Evolutionary conservation across 2,329 filamentous ascomycete species (phyloP).

Genomic region (Beauveria medogensis): DNA sequence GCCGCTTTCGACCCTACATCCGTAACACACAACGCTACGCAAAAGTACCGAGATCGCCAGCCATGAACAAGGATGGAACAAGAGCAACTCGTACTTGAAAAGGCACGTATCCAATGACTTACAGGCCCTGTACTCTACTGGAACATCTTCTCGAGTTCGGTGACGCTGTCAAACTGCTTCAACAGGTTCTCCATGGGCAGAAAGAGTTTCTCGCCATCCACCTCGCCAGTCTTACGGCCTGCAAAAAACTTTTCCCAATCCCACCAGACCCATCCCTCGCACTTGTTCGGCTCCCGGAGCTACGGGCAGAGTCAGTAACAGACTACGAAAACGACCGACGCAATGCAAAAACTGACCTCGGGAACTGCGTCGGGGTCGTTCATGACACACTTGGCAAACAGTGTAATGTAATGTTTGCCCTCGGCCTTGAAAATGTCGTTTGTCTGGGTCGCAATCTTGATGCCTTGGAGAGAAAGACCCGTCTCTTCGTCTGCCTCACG

Average conservation of each 20-base stretch:
- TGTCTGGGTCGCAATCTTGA: slow-evolving; percentile 51
- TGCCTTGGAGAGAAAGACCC: slow-evolving; percentile 44
- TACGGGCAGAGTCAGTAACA: background rate
- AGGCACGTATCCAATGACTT: too few species aligned
- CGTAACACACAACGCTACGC: too few species aligned
- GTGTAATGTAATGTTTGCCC: slow-evolving; percentile 66
- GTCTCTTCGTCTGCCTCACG: slow-evolving; percentile 68
- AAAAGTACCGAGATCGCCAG: too few species aligned
- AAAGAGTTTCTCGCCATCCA: slow-evolving; percentile 19
- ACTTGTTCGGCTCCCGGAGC: slow-evolving; percentile 43
- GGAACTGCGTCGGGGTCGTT: slow-evolving; percentile 40
- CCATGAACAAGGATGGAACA: too few species aligned
- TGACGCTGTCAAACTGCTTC: slow-evolving; percentile 16
- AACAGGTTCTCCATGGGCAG: slow-evolving; percentile 25
- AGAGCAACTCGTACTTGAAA: too few species aligned
- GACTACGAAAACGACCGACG: background rate
- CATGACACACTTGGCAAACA: slow-evolving; percentile 54
- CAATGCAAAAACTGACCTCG: slow-evolving; percentile 33
- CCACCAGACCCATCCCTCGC: slow-evolving; percentile 41
- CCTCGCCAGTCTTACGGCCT: slow-evolving; percentile 18
- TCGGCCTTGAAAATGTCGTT: slow-evolving; percentile 56
- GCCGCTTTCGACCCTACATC: too few species aligned
- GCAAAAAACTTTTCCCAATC: slow-evolving; percentile 34
- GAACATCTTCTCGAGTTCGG: slow-evolving; percentile 13
- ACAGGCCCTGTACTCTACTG: background rate